These are phyloP conservation scores for Inga leiocalycina DNA, from an alignment of 306 rosid genomes.

Conservation along the genomic window DNA sequence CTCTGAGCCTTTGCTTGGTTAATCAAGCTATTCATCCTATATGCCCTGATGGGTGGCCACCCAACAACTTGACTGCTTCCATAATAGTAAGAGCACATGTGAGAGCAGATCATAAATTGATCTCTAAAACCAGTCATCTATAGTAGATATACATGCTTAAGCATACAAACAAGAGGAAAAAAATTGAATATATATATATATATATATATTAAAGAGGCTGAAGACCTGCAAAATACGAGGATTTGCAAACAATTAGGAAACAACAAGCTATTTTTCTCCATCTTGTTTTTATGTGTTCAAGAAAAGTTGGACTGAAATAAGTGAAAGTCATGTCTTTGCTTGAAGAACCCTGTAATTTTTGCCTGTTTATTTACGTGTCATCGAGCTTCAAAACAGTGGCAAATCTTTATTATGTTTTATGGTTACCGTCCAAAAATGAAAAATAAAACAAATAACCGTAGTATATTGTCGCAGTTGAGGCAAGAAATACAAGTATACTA, in stretches of 20 bases:
- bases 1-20: slow-evolving; percentile 58
- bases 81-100: not conserved
- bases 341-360: not conserved
- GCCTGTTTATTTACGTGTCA: not conserved
- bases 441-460: not conserved
- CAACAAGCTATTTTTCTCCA: not conserved
- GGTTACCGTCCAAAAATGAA: not conserved
- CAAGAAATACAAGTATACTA: not conserved
- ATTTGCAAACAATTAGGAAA: not conserved
- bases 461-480: not conserved
- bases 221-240: not conserved
- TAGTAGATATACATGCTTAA: not conserved
- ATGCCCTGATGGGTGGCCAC: slow-evolving; percentile 74
- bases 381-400: not conserved
- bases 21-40: slow-evolving; percentile 65
- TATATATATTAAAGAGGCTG: not conserved
- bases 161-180: not conserved
- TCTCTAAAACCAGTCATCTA: not conserved
- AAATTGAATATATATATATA: not conserved
- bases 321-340: not conserved
- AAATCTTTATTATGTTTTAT: not conserved
- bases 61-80: slow-evolving; percentile 76
- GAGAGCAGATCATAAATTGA: not conserved
- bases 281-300: not conserved
- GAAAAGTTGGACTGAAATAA: not conserved